phyloP scores from a whole-genome alignment of 2,329 filamentous ascomycete species.

The Bipolaris sorokiniana region DNA sequence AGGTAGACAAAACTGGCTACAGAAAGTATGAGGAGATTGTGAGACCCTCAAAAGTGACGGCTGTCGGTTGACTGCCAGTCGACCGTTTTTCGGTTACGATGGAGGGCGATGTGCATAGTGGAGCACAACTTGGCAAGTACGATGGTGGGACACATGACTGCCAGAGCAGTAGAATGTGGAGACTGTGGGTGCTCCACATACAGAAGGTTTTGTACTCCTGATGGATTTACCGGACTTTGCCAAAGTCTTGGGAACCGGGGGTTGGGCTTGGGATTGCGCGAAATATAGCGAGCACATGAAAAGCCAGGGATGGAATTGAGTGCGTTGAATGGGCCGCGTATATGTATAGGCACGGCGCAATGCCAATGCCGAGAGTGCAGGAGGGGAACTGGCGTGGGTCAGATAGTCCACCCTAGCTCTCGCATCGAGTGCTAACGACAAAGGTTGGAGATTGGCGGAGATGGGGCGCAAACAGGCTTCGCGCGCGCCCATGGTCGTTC shows the following conservation, averaged over 20 bases:
- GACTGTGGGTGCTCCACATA: constrained; percentile 12
- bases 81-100: constrained; percentile 1
- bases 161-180: constrained; percentile 5
- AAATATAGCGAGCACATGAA: constrained; percentile 1
- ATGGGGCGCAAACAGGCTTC: not conserved
- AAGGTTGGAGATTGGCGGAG: constrained; percentile 3
- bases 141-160: constrained; percentile 16
- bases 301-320: constrained; percentile 2
- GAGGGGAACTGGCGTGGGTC: not conserved
- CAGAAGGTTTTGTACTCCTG: not conserved
- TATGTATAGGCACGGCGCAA: constrained; percentile 1
- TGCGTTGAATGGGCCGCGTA: not conserved
- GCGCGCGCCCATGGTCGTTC: constrained; percentile 4
- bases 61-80: not conserved
- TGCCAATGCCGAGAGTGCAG: not conserved
- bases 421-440: constrained; percentile 4
- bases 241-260: constrained; percentile 6
- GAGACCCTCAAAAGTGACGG: not conserved
- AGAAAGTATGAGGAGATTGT: not conserved
- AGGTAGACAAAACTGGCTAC: not conserved
- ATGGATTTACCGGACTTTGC: constrained; percentile 12
- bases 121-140: constrained; percentile 1
- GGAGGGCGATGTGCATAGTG: not conserved
- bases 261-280: constrained; percentile 3
- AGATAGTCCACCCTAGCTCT: not conserved